Percentiles rank a stretch among this genome's conserved stretches.
phyloP scores from a whole-genome alignment of 371 early-diverging fungal species.

The Lichtheimia ornata region DNA sequence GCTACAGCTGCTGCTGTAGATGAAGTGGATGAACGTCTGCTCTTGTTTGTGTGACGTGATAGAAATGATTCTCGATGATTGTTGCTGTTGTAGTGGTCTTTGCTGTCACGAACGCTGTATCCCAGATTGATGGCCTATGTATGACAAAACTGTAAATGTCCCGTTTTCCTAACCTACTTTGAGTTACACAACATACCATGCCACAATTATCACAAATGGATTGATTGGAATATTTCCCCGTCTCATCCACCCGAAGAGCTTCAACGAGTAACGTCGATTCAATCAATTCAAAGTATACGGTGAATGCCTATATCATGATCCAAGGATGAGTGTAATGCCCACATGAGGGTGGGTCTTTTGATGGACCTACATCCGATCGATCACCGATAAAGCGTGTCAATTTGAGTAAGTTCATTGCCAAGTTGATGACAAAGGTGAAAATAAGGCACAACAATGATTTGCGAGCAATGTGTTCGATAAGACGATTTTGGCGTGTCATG shows the following conservation, averaged over 20 bases:
- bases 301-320: slow-evolving; percentile 46
- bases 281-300: slow-evolving; percentile 43
- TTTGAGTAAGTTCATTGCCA: slow-evolving; percentile 51
- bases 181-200: slow-evolving; percentile 21
- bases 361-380: slow-evolving; percentile 37
- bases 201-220: slow-evolving; percentile 37
- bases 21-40: no score
- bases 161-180: no score
- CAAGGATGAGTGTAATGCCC: neutral
- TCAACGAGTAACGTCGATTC: slow-evolving; percentile 52
- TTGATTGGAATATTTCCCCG: slow-evolving; percentile 7
- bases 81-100: neutral
- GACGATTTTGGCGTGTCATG: slow-evolving; percentile 32
- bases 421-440: slow-evolving; percentile 44
- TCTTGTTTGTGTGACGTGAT: neutral
- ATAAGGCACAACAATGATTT: slow-evolving; percentile 46
- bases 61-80: neutral
- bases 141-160: neutral
- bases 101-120: neutral
- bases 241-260: slow-evolving; percentile 44
- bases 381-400: slow-evolving; percentile 37
- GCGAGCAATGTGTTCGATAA: slow-evolving; percentile 38
- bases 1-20: neutral
- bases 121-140: neutral
- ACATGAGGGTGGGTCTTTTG: neutral